Evolutionary conservation across 768 basidiomycete species (phyloP).

Genomic region (Agaricus blazei): DNA sequence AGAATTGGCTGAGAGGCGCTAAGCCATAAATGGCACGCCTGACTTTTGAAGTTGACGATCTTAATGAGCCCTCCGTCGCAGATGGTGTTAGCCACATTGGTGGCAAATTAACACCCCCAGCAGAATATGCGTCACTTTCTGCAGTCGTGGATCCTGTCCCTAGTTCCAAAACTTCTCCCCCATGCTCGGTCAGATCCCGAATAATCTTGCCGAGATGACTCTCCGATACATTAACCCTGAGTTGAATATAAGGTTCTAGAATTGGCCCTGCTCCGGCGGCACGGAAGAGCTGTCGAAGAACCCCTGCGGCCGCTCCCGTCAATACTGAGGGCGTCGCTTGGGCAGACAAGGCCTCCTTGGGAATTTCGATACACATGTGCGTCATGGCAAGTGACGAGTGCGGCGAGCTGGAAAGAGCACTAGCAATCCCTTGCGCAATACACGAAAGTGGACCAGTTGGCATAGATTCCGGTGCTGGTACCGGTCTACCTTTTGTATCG

Average conservation of each 20-base stretch:
- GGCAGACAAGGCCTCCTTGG: constrained; percentile 36
- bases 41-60: constrained; percentile 20
- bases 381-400: constrained; percentile 72
- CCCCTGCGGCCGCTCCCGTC: constrained; percentile 57
- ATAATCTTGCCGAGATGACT: constrained; percentile 71
- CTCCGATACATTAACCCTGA: constrained; percentile 66
- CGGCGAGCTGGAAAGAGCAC: constrained; percentile 71
- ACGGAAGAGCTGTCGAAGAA: constrained; percentile 57
- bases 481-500: constrained; percentile 42
- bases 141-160: constrained; percentile 35
- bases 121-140: constrained; percentile 40
- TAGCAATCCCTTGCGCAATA: constrained; percentile 66
- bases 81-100: constrained; percentile 76
- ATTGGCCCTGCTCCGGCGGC: constrained; percentile 66
- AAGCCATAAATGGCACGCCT: constrained; percentile 67
- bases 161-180: constrained; percentile 75
- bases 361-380: constrained; percentile 53
- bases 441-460: constrained; percentile 43
- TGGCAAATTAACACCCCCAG: constrained; percentile 72
- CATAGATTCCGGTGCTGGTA: constrained; percentile 48
- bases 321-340: constrained; percentile 43
- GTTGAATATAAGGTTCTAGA: constrained; percentile 70
- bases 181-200: constrained; percentile 79
- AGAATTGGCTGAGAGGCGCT: constrained; percentile 76
- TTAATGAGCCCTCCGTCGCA: neutral